A percentile compares a stretch with the other conserved stretches of the same genome.
Conservation (phyloP, 768 basidiomycete genomes). For the Melanogaster broomeanus region DNA sequence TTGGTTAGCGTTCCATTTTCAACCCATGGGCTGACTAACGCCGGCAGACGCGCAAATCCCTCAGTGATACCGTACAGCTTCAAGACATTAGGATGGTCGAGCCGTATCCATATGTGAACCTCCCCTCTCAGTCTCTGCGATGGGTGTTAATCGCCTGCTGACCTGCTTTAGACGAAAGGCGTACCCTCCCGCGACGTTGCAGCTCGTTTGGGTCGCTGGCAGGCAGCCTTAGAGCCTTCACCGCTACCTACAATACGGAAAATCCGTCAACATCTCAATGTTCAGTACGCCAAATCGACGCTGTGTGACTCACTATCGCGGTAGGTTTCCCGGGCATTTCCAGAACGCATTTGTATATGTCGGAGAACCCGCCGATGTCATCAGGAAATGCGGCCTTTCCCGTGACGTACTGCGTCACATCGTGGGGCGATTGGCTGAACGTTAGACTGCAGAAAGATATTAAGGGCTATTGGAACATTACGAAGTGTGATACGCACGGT, state of each 20-base stretch:
- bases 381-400: slow-evolving; percentile 24
- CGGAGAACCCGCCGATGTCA: no score
- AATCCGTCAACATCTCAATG: no score
- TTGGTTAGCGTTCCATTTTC: slow-evolving; percentile 40
- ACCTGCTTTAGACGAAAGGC: not conserved
- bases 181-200: not conserved
- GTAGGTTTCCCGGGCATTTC: not conserved
- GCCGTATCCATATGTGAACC: slow-evolving; percentile 38
- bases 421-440: no score
- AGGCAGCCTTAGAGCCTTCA: slow-evolving; percentile 1
- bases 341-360: slow-evolving; percentile 41
- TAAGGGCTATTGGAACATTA: no score
- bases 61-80: slow-evolving; percentile 37
- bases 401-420: slow-evolving; percentile 33
- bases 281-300: not conserved
- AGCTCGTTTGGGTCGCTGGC: not conserved
- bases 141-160: not conserved
- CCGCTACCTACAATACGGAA: not conserved
- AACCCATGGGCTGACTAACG: slow-evolving; percentile 45
- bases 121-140: slow-evolving; percentile 32
- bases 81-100: slow-evolving; percentile 40
- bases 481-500: no score
- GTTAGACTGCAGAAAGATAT: no score
- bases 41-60: slow-evolving; percentile 37
- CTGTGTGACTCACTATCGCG: no score